These are phyloP conservation scores for Talaromyces sp. DNA, from an alignment of 2,329 filamentous ascomycete species.

Conservation along the genomic window DNA sequence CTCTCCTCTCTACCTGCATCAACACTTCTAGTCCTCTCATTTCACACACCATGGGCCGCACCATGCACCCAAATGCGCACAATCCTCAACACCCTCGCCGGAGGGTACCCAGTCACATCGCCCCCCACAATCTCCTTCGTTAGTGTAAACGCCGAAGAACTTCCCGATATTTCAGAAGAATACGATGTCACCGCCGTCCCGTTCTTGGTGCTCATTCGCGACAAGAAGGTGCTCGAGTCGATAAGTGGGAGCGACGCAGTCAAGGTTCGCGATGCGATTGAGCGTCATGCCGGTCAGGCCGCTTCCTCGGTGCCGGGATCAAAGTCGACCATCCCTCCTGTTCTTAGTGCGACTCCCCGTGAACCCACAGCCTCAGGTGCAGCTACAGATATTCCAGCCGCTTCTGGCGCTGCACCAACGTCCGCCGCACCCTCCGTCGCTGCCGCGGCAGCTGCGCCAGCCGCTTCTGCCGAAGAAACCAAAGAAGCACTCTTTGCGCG, in stretches of 20 bases:
- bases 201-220: conserved; percentile 78
- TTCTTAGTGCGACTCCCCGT: conserved; percentile 39
- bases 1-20: conserved; percentile 63
- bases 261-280: conserved; percentile 80
- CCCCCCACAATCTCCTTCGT: conserved; percentile 75
- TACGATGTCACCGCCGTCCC: conserved; percentile 96
- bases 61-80: conserved; percentile 92
- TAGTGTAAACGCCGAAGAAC: conserved; percentile 88
- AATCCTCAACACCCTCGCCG: conserved; percentile 79
- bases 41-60: conserved; percentile 94
- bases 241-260: conserved; percentile 86
- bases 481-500: conserved; percentile 85
- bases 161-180: conserved; percentile 83
- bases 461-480: conserved; percentile 49
- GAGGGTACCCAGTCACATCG: conserved; percentile 70
- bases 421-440: conserved; percentile 24
- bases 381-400: conserved; percentile 27
- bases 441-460: conserved; percentile 24
- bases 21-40: conserved; percentile 80
- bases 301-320: conserved; percentile 24
- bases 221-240: conserved; percentile 72
- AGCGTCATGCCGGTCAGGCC: conserved; percentile 64
- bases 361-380: conserved; percentile 17
- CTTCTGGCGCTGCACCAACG: conserved; percentile 26
- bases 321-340: conserved; percentile 35